These are phyloP conservation scores for Talaromyces sp. DNA, from an alignment of 2,329 filamentous ascomycete species.

Conservation along the genomic window DNA sequence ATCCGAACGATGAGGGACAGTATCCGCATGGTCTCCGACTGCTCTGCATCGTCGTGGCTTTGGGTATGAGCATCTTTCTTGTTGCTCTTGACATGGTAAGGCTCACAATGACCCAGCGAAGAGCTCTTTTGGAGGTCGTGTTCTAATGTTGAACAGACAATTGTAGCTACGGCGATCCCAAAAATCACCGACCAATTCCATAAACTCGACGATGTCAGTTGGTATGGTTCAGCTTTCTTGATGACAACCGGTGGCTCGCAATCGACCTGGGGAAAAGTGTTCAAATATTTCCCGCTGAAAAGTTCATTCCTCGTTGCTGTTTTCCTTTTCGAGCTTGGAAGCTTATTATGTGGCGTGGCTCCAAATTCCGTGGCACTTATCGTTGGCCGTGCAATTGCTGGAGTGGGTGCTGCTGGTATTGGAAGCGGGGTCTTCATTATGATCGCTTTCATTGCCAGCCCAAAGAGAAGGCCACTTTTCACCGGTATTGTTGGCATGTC, in stretches of 20 bases:
- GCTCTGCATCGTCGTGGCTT: slow-evolving; percentile 29
- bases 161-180: slow-evolving; percentile 32
- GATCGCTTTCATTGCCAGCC: slow-evolving; percentile 19
- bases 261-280: slow-evolving; percentile 29
- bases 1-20: not conserved
- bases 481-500: not conserved
- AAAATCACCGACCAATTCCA: slow-evolving; percentile 24
- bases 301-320: slow-evolving; percentile 34
- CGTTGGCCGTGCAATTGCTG: slow-evolving; percentile 36
- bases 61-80: slow-evolving; percentile 39
- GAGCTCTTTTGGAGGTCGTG: too few relatives aligned
- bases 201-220: slow-evolving; percentile 29
- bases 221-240: slow-evolving; percentile 37
- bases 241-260: slow-evolving; percentile 32
- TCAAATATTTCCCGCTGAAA: slow-evolving; percentile 31
- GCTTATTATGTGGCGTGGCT: slow-evolving; percentile 37
- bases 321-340: slow-evolving; percentile 40
- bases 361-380: slow-evolving; percentile 33
- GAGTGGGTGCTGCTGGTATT: slow-evolving; percentile 33
- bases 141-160: slow-evolving; percentile 21
- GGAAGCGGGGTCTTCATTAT: slow-evolving; percentile 26
- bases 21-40: not conserved
- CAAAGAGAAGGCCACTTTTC: not conserved
- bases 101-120: too few relatives aligned
- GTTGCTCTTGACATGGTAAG: slow-evolving; percentile 31